phyloP scores from a whole-genome alignment of 2,329 filamentous ascomycete species.

The Chaetomiaceae sp. region DNA sequence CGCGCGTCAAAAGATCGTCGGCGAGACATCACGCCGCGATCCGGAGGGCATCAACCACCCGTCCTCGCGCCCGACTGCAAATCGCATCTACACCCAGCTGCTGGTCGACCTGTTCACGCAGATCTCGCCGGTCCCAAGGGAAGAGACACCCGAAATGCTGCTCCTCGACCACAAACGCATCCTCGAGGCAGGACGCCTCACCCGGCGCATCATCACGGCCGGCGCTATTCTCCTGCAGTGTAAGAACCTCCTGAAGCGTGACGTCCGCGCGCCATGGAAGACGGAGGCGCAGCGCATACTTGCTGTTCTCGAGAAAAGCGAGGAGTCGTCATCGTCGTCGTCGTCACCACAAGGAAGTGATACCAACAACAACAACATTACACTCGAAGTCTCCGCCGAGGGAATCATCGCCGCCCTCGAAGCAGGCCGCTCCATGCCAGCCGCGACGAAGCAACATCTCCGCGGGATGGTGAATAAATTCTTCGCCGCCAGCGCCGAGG shows the following conservation, averaged over 20 bases:
- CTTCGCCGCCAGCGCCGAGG: constrained; percentile 46
- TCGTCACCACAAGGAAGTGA: no score
- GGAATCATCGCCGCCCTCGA: constrained; percentile 61
- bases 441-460: constrained; percentile 56
- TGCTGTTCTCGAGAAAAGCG: constrained; percentile 56
- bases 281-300: constrained; percentile 68
- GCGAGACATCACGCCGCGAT: constrained; percentile 64
- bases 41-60: constrained; percentile 62
- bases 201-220: constrained; percentile 64
- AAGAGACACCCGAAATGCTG: constrained; percentile 68
- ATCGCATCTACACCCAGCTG: constrained; percentile 72
- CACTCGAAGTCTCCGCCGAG: constrained; percentile 51
- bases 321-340: no score
- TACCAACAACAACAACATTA: constrained; percentile 36
- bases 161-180: constrained; percentile 64
- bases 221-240: constrained; percentile 73
- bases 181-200: constrained; percentile 49
- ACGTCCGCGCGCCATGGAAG: constrained; percentile 74
- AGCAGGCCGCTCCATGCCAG: constrained; percentile 59
- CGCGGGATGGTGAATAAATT: constrained; percentile 56
- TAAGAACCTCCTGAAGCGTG: constrained; percentile 78
- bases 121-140: constrained; percentile 49
- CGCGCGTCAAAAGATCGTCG: constrained; percentile 59
- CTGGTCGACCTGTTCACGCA: constrained; percentile 72
- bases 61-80: constrained; percentile 57